A percentile compares a stretch with the other conserved stretches of the same genome.
Conservation (phyloP, 176 grass and related monocot genomes). For the Rhynchospora breviuscula region DNA sequence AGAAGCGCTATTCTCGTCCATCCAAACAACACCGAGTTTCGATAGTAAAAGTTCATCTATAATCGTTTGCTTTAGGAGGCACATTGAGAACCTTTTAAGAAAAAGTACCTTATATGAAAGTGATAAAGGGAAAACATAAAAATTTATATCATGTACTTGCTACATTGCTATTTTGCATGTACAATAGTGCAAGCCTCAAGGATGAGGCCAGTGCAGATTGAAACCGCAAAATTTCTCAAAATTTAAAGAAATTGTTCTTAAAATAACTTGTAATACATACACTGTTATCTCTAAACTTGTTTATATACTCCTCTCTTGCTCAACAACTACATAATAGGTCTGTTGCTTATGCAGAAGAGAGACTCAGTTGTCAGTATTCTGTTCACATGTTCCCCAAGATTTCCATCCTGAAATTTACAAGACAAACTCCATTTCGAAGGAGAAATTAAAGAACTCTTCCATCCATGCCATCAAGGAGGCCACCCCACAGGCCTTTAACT, state of each 20-base stretch:
- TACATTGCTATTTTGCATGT: background rate
- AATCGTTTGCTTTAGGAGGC: background rate
- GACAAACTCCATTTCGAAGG: background rate
- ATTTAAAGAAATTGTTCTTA: background rate
- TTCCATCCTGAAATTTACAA: background rate
- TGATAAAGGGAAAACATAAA: background rate
- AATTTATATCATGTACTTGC: background rate
- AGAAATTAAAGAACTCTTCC: constrained; percentile 47
- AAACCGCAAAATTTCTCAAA: background rate
- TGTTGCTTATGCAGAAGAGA: background rate
- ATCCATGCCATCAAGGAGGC: constrained; percentile 91
- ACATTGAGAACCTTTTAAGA: background rate
- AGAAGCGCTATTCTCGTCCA: too few species aligned
- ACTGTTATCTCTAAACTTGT: background rate
- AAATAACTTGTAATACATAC: constrained; percentile 3
- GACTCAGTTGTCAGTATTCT: background rate
- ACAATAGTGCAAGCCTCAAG: background rate
- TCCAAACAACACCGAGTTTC: too few species aligned
- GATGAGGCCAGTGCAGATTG: background rate
- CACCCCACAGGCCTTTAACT: constrained; percentile 81
- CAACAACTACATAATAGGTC: background rate
- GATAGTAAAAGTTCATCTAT: too few species aligned
- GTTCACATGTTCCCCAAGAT: background rate
- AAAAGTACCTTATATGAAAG: background rate
- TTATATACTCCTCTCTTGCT: background rate